Evolutionary conservation across 2,329 filamentous ascomycete genomes (phyloP).

Genomic region (Plenodomus biglobosus): DNA sequence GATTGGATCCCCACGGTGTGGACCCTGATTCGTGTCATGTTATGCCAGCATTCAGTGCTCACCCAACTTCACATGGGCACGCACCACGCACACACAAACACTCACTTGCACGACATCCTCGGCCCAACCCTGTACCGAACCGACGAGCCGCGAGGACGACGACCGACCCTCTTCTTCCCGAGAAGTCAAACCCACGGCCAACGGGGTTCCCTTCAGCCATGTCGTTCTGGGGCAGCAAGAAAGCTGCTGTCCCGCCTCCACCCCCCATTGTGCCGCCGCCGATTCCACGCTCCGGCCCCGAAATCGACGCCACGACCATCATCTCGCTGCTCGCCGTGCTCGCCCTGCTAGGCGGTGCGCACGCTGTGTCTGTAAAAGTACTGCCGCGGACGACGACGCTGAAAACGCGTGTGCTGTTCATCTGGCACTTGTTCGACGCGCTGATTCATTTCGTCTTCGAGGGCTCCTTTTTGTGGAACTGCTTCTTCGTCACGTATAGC

Average conservation of each 20-base stretch:
- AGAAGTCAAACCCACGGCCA: too few relatives aligned
- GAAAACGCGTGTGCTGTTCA: constrained; percentile 75
- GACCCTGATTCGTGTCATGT: constrained; percentile 16
- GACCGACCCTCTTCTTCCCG: too few relatives aligned
- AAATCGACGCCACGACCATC: constrained; percentile 54
- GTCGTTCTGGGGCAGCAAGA: constrained; percentile 29
- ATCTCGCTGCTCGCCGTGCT: constrained; percentile 58
- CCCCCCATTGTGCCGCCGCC: constrained; percentile 58
- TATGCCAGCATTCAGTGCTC: neutral
- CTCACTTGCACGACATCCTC: constrained; percentile 5
- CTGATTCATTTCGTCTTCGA: constrained; percentile 91
- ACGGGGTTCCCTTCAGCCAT: neutral
- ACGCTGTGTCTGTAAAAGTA: constrained; percentile 50
- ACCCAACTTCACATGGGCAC: too few relatives aligned
- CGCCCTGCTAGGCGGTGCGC: constrained; percentile 57
- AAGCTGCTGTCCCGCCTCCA: constrained; percentile 47
- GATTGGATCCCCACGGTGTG: constrained; percentile 18
- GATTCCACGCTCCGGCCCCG: constrained; percentile 54
- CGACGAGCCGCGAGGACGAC: too few relatives aligned
- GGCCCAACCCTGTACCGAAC: constrained; percentile 9
- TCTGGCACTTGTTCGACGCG: constrained; percentile 93
- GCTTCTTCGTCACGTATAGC: constrained; percentile 71
- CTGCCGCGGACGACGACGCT: constrained; percentile 58
- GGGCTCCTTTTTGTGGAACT: constrained; percentile 89
- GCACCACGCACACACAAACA: neutral